A percentile compares a stretch with the other conserved stretches of the same genome.
phyloP scores from a whole-genome alignment of 164 flowering plant genomes.

The Sextonia rubra region DNA sequence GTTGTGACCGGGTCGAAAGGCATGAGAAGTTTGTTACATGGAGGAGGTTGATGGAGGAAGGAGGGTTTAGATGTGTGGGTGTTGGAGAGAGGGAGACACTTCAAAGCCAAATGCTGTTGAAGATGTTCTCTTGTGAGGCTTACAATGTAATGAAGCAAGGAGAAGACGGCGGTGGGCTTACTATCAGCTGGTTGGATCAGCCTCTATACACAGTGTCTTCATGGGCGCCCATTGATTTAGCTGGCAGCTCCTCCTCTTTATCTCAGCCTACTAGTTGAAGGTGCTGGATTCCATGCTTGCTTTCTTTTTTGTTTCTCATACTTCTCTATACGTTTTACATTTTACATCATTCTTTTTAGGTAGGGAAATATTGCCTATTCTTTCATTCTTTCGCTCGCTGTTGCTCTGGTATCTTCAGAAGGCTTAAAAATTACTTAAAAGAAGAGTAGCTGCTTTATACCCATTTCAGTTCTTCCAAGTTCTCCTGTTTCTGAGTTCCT shows the following conservation, averaged over 20 bases:
- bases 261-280: constrained; percentile 48
- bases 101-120: constrained; percentile 75
- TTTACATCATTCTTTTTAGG: constrained; percentile 51
- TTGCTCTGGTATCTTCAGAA: constrained; percentile 12
- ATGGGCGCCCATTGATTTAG: constrained; percentile 64
- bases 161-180: constrained; percentile 44
- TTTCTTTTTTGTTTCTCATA: constrained; percentile 1
- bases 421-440: constrained; percentile 2
- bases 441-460: constrained; percentile 11
- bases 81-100: constrained; percentile 56
- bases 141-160: constrained; percentile 47
- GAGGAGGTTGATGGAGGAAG: constrained; percentile 62
- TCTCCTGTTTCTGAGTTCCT: constrained; percentile 7
- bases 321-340: background rate
- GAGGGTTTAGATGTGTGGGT: constrained; percentile 50
- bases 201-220: constrained; percentile 85
- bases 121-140: constrained; percentile 54
- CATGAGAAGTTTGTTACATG: constrained; percentile 62
- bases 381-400: constrained; percentile 62
- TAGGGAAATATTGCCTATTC: constrained; percentile 37
- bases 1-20: constrained; percentile 73
- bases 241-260: constrained; percentile 54
- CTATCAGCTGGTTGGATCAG: constrained; percentile 74
- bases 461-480: constrained; percentile 5
- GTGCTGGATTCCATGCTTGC: background rate